Base-by-base conservation (phyloP, 192 early-diverging fungal genomes). In the Coemansia sp. region DNA sequence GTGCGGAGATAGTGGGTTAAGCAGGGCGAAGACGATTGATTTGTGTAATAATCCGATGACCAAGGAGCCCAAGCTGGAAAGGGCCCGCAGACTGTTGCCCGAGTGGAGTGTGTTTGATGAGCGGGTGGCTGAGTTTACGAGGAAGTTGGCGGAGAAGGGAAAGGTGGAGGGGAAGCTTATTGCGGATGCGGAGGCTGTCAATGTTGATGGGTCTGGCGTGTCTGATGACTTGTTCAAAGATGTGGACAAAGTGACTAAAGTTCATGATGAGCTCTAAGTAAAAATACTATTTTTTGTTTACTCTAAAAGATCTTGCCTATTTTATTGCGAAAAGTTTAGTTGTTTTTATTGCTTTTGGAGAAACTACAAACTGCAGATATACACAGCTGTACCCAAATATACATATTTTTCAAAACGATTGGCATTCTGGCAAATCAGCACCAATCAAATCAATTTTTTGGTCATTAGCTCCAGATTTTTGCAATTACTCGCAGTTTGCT, bases 41-140 rank as follows among this genome's bases (percentile, higher is more conserved):
- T 81, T 99, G 88, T 99, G 97, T 84, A 99, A 99, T 69, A 97
- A 99, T 78, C 97, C 97, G 2, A 81, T 97, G 72, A 99, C 95
- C 6, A 97, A 96, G 73, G 97, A 99, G 61, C 95, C 95, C n/a
- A 99, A 99, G 82, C 83, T 99, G 6, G 90, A 95, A 61, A 86
- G 97, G 5, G 97, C 97, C 2, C 85, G 88, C 37, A 81, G 97
- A 3, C 88, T 95, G 74, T 73, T 99, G 49, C 93, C 95, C 27
- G 97, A 99, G 73, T 99, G 97, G 97, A 88, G 87, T 24, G 85
- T 84, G 5, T 89, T 91, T 69, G 97, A 99, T 71, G 74, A 86
- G 27, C 78, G 85, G 70, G 81, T 89, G 2, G 82, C 87, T 0
- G 59, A 82, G 56, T 82, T 82, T 73, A 75, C 66, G 8, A 64